Evolutionary conservation across 345 rosid species (phyloP).

Genomic region (Cardamine occulta): DNA sequence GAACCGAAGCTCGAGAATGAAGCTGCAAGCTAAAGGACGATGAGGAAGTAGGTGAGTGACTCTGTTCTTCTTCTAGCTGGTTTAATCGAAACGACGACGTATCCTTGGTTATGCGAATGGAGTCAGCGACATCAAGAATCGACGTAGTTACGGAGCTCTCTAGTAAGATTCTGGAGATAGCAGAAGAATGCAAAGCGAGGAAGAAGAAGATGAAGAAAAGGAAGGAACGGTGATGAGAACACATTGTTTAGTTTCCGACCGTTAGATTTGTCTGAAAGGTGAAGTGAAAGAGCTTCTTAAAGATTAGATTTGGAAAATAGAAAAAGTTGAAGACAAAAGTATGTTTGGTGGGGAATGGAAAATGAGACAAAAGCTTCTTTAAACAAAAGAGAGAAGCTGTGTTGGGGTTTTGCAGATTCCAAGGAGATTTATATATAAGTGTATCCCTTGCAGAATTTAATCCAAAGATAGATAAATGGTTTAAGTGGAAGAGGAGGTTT

Average conservation of each 20-base stretch:
- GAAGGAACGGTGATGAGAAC: constrained; percentile 1
- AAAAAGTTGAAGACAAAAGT: constrained; percentile 32
- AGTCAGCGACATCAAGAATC: constrained; percentile 51
- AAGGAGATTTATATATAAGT: constrained; percentile 27
- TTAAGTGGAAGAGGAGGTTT: constrained; percentile 38
- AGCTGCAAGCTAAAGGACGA: constrained; percentile 51
- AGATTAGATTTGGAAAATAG: neutral
- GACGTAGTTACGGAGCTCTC: constrained; percentile 32
- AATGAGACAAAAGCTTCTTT: constrained; percentile 30
- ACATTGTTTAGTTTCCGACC: constrained; percentile 43
- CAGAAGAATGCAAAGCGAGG: constrained; percentile 34
- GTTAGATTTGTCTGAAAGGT: constrained; percentile 12
- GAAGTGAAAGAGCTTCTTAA: constrained; percentile 11
- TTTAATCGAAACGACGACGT: constrained; percentile 36
- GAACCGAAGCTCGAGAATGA: constrained; percentile 55
- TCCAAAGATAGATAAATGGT: constrained; percentile 26
- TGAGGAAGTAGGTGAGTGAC: constrained; percentile 11
- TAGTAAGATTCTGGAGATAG: constrained; percentile 43
- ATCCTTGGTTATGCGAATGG: constrained; percentile 45
- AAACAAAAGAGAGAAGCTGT: constrained; percentile 11
- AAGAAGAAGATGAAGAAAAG: constrained; percentile 39
- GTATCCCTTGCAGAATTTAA: neutral
- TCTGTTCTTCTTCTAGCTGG: constrained; percentile 39
- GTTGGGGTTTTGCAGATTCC: constrained; percentile 17
- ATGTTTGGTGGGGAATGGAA: constrained; percentile 32